Percentiles rank a stretch among this genome's conserved stretches.
These are phyloP conservation scores for Linnemannia zychae DNA, from an alignment of 192 early-diverging fungal genomes.

Conservation along the genomic window DNA sequence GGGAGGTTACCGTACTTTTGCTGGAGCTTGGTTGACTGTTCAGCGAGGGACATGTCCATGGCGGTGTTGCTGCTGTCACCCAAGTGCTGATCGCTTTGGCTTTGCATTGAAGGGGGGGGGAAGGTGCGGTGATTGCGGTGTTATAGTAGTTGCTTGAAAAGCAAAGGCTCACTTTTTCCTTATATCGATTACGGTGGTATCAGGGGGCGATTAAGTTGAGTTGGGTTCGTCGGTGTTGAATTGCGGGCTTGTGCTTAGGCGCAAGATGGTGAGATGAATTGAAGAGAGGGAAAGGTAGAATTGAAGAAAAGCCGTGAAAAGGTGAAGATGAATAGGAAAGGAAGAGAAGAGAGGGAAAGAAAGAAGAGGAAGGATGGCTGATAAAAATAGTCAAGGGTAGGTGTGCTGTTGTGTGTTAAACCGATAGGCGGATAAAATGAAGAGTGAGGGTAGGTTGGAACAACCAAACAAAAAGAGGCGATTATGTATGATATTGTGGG, in stretches of 20 bases:
- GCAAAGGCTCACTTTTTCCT: background rate
- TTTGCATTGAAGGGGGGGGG: constrained; percentile 33
- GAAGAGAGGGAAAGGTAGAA: constrained; percentile 4
- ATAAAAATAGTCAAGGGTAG: constrained; percentile 1
- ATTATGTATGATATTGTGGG: background rate
- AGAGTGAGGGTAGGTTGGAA: constrained; percentile 2
- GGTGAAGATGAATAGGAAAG: background rate
- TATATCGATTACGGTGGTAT: background rate
- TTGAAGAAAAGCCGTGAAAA: background rate
- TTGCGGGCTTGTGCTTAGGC: constrained; percentile 3
- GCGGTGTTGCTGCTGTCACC: constrained; percentile 24
- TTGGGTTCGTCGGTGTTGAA: background rate
- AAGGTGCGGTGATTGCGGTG: background rate
- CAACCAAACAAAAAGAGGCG: background rate
- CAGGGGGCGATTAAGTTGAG: background rate
- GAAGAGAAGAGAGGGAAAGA: background rate
- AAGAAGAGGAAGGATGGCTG: background rate
- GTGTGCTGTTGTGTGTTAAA: background rate
- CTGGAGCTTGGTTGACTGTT: constrained; percentile 44
- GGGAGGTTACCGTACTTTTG: constrained; percentile 38
- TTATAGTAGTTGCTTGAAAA: background rate
- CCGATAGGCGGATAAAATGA: background rate
- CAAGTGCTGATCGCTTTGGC: constrained; percentile 43
- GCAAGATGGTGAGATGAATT: background rate
- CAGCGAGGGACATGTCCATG: constrained; percentile 26